phyloP scores from a whole-genome alignment of 331 rosid genomes.

The Dryas integrifolia region DNA sequence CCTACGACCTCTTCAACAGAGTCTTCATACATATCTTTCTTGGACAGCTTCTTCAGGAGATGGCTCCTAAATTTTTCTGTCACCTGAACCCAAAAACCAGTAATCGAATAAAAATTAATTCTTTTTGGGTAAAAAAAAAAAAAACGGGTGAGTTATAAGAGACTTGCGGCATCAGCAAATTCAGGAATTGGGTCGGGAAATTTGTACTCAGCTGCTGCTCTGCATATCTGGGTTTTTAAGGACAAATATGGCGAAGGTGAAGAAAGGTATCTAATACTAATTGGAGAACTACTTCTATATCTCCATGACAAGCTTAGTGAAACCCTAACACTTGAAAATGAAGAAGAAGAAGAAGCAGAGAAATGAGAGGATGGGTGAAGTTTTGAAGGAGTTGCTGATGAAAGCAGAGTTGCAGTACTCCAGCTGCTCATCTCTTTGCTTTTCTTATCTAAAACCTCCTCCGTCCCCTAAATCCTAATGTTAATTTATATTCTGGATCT shows the following conservation, averaged over 20 bases:
- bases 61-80: conserved; percentile 59
- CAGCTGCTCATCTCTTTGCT: conserved; percentile 36
- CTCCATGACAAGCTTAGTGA: conserved; percentile 19
- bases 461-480: neutral
- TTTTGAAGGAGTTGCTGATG: conserved; percentile 13
- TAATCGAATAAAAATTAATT: neutral
- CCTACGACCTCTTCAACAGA: conserved; percentile 65
- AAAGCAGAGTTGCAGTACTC: conserved; percentile 24
- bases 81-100: conserved; percentile 47
- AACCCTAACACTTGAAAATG: conserved; percentile 13
- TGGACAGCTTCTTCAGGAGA: conserved; percentile 61
- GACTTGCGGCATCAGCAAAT: conserved; percentile 69
- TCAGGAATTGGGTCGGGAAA: conserved; percentile 96
- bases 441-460: conserved; percentile 28
- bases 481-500: no score
- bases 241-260: conserved; percentile 6
- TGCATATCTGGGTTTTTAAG: conserved; percentile 32
- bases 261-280: conserved; percentile 16
- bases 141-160: neutral
- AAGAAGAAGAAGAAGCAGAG: conserved; percentile 7
- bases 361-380: conserved; percentile 13
- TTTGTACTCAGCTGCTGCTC: conserved; percentile 69
- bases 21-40: conserved; percentile 64
- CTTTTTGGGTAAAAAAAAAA: neutral
- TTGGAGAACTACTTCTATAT: conserved; percentile 1